Percentiles rank a stretch among this genome's conserved stretches.
phyloP scores from a whole-genome alignment of 2,329 filamentous ascomycete genomes.

The Phaeosphaeriaceae sp. region DNA sequence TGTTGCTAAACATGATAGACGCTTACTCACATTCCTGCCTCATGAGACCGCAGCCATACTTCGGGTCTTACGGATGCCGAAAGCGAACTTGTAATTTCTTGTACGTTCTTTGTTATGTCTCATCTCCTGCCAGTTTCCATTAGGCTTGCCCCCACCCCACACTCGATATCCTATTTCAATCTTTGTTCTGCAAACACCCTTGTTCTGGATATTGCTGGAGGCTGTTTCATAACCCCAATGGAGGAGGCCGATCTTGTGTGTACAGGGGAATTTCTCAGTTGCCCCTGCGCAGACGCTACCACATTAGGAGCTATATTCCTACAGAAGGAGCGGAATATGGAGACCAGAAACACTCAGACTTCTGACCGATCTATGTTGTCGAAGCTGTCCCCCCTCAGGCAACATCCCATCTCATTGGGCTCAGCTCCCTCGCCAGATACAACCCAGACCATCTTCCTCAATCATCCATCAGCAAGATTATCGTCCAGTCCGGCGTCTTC shows the following conservation, averaged over 20 bases:
- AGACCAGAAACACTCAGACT: slow-evolving; percentile 1
- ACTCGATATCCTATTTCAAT: slow-evolving; percentile 10
- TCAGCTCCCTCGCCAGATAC: slow-evolving; percentile 16
- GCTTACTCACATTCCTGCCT: slow-evolving; percentile 16
- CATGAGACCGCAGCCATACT: slow-evolving; percentile 8
- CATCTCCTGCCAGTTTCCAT: slow-evolving; percentile 15
- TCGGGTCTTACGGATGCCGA: slow-evolving; percentile 13
- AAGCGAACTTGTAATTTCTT: slow-evolving; percentile 27
- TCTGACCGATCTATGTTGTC: neutral
- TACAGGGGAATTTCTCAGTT: slow-evolving; percentile 5
- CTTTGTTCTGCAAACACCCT: slow-evolving; percentile 18
- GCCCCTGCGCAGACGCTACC: neutral
- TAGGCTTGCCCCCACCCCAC: slow-evolving; percentile 13
- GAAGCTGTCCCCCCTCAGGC: slow-evolving; percentile 12
- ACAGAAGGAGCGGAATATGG: slow-evolving; percentile 5
- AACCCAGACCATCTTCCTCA: slow-evolving; percentile 30
- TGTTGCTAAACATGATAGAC: slow-evolving; percentile 16
- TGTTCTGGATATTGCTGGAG: slow-evolving; percentile 1
- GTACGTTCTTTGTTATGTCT: slow-evolving; percentile 35
- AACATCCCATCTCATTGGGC: slow-evolving; percentile 15
- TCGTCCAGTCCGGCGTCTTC: slow-evolving; percentile 39
- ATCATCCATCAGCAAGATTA: slow-evolving; percentile 33
- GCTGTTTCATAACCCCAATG: slow-evolving; percentile 17
- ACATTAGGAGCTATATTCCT: neutral
- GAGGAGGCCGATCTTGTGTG: neutral